Evolutionary conservation across 805 yeast species (phyloP), one percentile per base, ranked within the genome.

Genomic region (Kazachstania kunashirensis): DNA sequence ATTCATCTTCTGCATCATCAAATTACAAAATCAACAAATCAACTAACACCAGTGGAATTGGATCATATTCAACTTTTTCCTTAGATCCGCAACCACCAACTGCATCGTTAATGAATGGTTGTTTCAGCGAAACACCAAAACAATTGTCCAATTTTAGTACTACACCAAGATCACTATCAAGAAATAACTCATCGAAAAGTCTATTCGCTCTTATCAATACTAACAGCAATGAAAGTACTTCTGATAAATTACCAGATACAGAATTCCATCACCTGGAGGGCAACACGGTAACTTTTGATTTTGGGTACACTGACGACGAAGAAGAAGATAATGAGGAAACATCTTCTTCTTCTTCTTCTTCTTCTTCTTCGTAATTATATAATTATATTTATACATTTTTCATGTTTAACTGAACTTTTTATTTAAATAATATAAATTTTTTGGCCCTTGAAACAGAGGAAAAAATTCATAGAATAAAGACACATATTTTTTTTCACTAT

Each of bases 91-190:
- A 42, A 33, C 59, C 60, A 7, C 59, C 61, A 20, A 29, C 33
- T 5, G 41, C 40, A 17, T 48, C 58, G 2, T 38, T 56, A 37
- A 57, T 57, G 62, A 54, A 56, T 36, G 62, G 62, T 14, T 42
- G 53, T 14, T 55, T 43, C 28, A 49, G 60, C 34, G 46, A 49
- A 11, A 50, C 57, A 18, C 62, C 62, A 7, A 57, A 54, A 36
- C 38, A 52, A n/a, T 37, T 36, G 24, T 54, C 61, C 5, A 53
- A 47, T 31, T 52, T 53, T 21, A 44, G 42, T 20, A 53, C 53
- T 4, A 46, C 55, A 7, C 62, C 62, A 18, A 45, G 44, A 30
- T 43, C 46, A 4, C 26, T 48, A n/a, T 55, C 61, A 9, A 46
- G 56, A 31, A 47, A 42, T 23, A 39, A 40, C 16, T 51, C 55